Evolutionary conservation across 1,139 yeast species (phyloP).

Genomic region (Diutina catenulata): DNA sequence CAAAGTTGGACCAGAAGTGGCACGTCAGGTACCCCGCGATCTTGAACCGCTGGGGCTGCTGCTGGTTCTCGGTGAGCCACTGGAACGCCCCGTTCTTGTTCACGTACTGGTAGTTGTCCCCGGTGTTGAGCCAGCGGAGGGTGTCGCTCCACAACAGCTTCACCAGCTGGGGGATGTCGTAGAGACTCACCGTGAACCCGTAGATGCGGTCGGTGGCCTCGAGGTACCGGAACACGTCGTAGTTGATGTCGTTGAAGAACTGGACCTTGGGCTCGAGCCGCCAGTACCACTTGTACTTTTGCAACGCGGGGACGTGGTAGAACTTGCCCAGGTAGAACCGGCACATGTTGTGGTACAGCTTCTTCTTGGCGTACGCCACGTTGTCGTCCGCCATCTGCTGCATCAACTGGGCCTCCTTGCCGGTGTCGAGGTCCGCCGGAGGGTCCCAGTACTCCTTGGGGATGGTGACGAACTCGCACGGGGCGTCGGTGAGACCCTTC

Average conservation of each 20-base stretch:
- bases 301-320: conserved; percentile 49
- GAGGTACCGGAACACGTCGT: conserved; percentile 71
- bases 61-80: conserved; percentile 60
- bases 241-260: conserved; percentile 55
- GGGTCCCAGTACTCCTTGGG: conserved; percentile 50
- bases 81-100: conserved; percentile 51
- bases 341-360: conserved; percentile 75
- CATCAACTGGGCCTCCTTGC: conserved; percentile 28
- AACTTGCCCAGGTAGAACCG: conserved; percentile 57
- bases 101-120: conserved; percentile 50
- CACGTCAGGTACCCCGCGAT: conserved; percentile 70
- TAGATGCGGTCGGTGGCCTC: conserved; percentile 49
- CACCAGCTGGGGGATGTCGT: conserved; percentile 57
- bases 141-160: conserved; percentile 62
- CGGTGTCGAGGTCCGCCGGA: conserved; percentile 43
- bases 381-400: conserved; percentile 27
- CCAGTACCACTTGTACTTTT: conserved; percentile 56
- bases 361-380: conserved; percentile 50
- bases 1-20: conserved; percentile 85
- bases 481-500: conserved; percentile 30
- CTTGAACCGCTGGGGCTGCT: conserved; percentile 42
- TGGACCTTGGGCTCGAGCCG: conserved; percentile 68
- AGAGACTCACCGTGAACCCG: conserved; percentile 58
- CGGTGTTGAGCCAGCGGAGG: conserved; percentile 37
- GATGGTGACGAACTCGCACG: conserved; percentile 47